Evolutionary conservation across 129 eudicot species (phyloP).

Genomic region (Erigeron canadensis): DNA sequence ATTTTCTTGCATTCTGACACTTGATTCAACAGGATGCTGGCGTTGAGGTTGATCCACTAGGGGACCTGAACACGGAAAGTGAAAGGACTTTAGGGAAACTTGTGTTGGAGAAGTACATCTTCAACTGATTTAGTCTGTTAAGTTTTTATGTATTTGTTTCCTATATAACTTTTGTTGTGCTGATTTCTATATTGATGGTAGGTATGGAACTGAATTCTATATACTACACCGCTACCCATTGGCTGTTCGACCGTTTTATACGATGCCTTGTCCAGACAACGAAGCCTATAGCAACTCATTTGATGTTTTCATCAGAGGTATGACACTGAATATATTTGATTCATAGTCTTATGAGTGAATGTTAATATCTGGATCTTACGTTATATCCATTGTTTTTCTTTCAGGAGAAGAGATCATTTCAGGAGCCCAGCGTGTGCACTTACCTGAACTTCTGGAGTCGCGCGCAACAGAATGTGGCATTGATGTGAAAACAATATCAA

Average conservation of each 20-base stretch:
- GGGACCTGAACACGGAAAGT: constrained; percentile 87
- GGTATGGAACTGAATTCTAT: constrained; percentile 89
- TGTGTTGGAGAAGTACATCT: constrained; percentile 65
- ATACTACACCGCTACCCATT: constrained; percentile 84
- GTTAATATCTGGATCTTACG: neutral
- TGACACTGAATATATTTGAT: neutral
- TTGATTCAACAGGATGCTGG: constrained; percentile 75
- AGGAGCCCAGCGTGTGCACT: constrained; percentile 89
- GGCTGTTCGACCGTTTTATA: constrained; percentile 85
- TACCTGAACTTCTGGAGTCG: constrained; percentile 55
- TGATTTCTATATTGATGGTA: constrained; percentile 10
- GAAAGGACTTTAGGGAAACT: constrained; percentile 81
- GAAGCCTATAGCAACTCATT: constrained; percentile 72
- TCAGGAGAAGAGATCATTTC: constrained; percentile 95
- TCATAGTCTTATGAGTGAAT: neutral
- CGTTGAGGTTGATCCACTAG: constrained; percentile 79
- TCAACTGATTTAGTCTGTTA: neutral
- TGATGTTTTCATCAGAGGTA: constrained; percentile 88
- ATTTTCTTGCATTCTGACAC: neutral
- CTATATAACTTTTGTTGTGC: neutral
- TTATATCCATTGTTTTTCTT: constrained; percentile 2
- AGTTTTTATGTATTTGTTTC: neutral
- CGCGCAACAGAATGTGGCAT: constrained; percentile 73
- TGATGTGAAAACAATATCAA: constrained; percentile 70
- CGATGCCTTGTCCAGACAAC: constrained; percentile 85